Evolutionary conservation across 1,284 basidiomycete genomes (phyloP).

Genomic region (Trichosporon sp.): DNA sequence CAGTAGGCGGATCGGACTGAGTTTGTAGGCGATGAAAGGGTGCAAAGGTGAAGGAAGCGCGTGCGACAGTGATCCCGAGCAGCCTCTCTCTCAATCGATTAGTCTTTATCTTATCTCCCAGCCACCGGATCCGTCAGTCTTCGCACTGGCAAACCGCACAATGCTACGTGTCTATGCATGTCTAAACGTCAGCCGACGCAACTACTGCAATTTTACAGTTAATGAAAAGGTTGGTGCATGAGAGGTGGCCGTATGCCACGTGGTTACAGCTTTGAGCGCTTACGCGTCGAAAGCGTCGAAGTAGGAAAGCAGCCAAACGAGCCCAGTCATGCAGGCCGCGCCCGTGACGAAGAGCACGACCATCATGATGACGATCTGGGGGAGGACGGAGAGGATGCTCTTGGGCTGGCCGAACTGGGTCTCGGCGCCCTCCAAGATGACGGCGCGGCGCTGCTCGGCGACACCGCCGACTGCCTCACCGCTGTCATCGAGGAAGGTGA

Average conservation of each 20-base stretch:
- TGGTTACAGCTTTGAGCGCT: not conserved
- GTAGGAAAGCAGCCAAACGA: not conserved
- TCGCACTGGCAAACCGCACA: not conserved
- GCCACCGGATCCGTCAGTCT: too few species aligned
- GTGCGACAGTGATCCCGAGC: too few species aligned
- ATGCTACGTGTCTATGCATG: conserved; percentile 13
- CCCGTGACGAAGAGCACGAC: conserved; percentile 5
- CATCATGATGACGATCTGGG: conserved; percentile 9
- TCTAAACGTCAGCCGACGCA: conserved; percentile 6
- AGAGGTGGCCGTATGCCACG: not conserved
- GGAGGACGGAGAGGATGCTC: conserved; percentile 8
- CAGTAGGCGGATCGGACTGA: too few species aligned
- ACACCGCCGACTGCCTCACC: not conserved
- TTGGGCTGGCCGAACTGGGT: not conserved
- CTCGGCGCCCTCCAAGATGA: conserved; percentile 7
- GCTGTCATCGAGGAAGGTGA: conserved; percentile 11
- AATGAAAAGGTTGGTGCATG: not conserved
- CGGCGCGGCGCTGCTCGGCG: conserved; percentile 12
- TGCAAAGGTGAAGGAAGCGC: too few species aligned
- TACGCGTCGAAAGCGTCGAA: conserved; percentile 3
- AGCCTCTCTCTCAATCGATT: too few species aligned
- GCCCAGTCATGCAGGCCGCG: not conserved
- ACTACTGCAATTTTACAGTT: not conserved
- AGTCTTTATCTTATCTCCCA: not conserved
- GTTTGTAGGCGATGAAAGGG: too few species aligned